Base-by-base conservation (phyloP, 2,329 filamentous ascomycete species). In the Rutstroemia sp. region DNA sequence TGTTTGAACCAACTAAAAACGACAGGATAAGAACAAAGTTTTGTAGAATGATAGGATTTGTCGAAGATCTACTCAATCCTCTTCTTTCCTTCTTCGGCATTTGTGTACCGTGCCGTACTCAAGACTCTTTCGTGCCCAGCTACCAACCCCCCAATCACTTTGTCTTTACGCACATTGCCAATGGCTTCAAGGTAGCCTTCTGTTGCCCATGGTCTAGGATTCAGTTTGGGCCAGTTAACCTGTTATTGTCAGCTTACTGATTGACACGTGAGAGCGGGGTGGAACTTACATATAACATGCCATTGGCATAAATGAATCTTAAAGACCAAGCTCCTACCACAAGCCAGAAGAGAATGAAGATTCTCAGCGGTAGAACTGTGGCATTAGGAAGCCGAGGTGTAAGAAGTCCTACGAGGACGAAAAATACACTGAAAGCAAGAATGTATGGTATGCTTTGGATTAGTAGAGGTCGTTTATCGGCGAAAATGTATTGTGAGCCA, bases 181-280 rank as follows among this genome's bases (percentile, higher is more conserved):
- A 96, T 83, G 52, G 92, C 89, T 65, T 96, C 91, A 66, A 90
- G 85, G 72, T 92, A 95, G 41, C 90, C 90, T 67, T 99, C 94
- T 6, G 83, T 81, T 2, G 90, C 92, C 73, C 88, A 95, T 2
- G 89, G 83, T 16, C 90, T 86, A 10, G 91, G 92, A 71, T 95
- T 95, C 49, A 99, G 82, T 70, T 95, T 96, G 9, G 94, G 94
- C 94, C 95, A 99, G 74, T 96, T 97, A 64, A 96, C 92, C 91
- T 96, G 60, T 46, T 52, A 2, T 45, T 12, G 25, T 4, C 16
- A 37, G 18, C 16, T 55, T 34, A 42, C 14, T 37, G 49, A 16
- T 45, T 45, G 12, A 14, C 7, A 45, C 18, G 6, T 45, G 12
- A 34, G 25, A 38, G 39, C 6, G n/a, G 14, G 8, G 30, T 9